Evolutionary conservation across 1,139 yeast species (phyloP), one percentile per base, ranked within the genome.

Genomic region (Suhomyces choctaworum): DNA sequence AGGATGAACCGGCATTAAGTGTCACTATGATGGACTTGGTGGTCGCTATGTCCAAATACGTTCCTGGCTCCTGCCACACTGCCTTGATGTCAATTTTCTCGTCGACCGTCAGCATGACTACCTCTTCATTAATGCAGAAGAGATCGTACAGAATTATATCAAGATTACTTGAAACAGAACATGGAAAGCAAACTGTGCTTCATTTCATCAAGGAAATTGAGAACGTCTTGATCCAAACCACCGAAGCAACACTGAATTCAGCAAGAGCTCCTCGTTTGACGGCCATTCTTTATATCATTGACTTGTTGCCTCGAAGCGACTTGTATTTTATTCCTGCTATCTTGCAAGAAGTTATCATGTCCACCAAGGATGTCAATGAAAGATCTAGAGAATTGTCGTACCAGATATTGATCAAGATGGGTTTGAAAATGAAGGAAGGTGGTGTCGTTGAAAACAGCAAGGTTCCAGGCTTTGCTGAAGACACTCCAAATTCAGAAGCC

Each of bases 341-440:
- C 26, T 69, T 89, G 27, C 88, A 96, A 38, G 98, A 92, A 64
- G 81, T 90, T 15, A 90, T 92, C 39, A 69, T 94, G 54, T 81
- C 89, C 23, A 89, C 97, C n/a, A 92, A 92, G 61, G 97, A 89
- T 57, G 82, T 80, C 34, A 92, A 92, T 56, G 97, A 90, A 61
- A 85, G 88, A 64, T 81, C 97, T 3, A 78, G 99, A 59, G 86
- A 82, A 43, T 70, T 81, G 23, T 84, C 97, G 0, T 92, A 83
- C 58, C 76, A 76, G 36, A 73, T 86, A 25, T 72, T 92, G 44
- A 80, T 88, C 34, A 73, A 77, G 34, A 88, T 90, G 90, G 97
- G 95, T 42, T 66, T 78, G 31, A 80, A 74, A 47, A 84, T 90
- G 90, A 62, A 67, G 28, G 66, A 71, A 28, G 96, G 96, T 29